phyloP scores from a whole-genome alignment of 352 stramenopile species.

The Phytophthora megakarya region DNA sequence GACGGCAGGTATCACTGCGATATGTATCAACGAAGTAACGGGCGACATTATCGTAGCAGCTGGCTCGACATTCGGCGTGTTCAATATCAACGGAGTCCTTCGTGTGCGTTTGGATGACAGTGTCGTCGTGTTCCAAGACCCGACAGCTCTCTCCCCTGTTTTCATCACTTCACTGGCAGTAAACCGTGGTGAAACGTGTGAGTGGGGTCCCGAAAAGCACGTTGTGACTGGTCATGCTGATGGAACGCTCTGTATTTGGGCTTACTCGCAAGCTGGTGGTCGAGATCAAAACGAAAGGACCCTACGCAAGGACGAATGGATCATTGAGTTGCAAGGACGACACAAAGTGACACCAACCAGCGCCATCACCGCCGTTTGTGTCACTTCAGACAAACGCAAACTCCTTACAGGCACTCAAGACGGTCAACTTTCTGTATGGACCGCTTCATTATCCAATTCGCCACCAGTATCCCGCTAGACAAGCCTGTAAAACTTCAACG shows the following conservation, averaged over 20 bases:
- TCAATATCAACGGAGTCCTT: slow-evolving; percentile 67
- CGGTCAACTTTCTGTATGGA: slow-evolving; percentile 58
- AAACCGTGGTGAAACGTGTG: slow-evolving; percentile 52
- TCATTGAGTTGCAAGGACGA: slow-evolving; percentile 55
- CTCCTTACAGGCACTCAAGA: slow-evolving; percentile 66
- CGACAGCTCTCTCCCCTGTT: slow-evolving; percentile 35
- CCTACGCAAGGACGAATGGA: slow-evolving; percentile 46
- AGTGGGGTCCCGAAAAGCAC: slow-evolving; percentile 66
- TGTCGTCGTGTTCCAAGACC: slow-evolving; percentile 52
- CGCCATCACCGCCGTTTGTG: slow-evolving; percentile 54
- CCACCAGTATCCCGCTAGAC: slow-evolving; percentile 14
- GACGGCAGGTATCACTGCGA: slow-evolving; percentile 34
- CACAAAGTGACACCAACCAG: slow-evolving; percentile 49
- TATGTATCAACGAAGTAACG: slow-evolving; percentile 70
- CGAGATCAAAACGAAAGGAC: slow-evolving; percentile 15
- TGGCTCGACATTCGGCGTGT: slow-evolving; percentile 60
- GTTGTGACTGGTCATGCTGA: slow-evolving; percentile 70
- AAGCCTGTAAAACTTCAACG: slow-evolving; percentile 1
- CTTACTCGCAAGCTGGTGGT: slow-evolving; percentile 50
- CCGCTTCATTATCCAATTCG: slow-evolving; percentile 20
- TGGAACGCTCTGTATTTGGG: slow-evolving; percentile 67
- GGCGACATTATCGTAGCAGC: slow-evolving; percentile 64
- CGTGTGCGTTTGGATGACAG: slow-evolving; percentile 56
- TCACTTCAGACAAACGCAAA: slow-evolving; percentile 63
- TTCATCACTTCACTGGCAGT: slow-evolving; percentile 54